A percentile compares a stretch with the other conserved stretches of the same genome.
Evolutionary conservation across 768 basidiomycete genomes (phyloP).

Genomic region (Paxillus involutus): DNA sequence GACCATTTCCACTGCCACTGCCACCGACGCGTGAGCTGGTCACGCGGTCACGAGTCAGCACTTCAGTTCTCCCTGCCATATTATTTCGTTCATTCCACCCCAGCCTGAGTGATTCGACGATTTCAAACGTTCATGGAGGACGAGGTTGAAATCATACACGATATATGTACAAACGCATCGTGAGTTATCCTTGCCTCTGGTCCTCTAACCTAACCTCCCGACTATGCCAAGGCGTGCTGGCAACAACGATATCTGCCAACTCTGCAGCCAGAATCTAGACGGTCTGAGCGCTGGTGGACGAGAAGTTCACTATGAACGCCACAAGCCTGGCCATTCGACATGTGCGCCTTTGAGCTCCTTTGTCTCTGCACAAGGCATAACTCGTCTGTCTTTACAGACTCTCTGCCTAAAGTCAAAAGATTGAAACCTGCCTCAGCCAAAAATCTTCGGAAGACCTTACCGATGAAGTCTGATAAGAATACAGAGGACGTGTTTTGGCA

Average conservation of each 20-base stretch:
- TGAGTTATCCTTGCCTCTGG: neutral
- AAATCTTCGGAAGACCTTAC: neutral
- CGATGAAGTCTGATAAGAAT: conserved; percentile 9
- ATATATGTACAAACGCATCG: conserved; percentile 4
- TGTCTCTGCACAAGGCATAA: neutral
- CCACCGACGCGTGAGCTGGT: conserved; percentile 5
- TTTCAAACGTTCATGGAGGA: conserved; percentile 17
- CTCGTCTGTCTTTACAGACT: conserved; percentile 8
- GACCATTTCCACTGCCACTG: neutral
- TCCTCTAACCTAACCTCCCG: neutral
- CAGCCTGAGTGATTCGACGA: no score
- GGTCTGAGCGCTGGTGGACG: conserved; percentile 38
- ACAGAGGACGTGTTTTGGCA: conserved; percentile 67
- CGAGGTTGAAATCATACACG: conserved; percentile 27
- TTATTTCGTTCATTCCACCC: no score
- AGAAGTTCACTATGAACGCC: conserved; percentile 55
- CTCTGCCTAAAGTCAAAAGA: conserved; percentile 13
- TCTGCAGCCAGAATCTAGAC: conserved; percentile 48
- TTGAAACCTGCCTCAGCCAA: conserved; percentile 3
- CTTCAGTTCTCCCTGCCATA: neutral
- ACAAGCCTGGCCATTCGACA: conserved; percentile 32
- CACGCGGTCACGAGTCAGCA: neutral
- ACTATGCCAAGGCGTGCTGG: conserved; percentile 9
- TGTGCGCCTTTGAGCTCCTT: conserved; percentile 3
- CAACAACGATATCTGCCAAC: conserved; percentile 41